Evolutionary conservation across 2,329 filamentous ascomycete species (phyloP).

Genomic region (Aspergillus ibericus): DNA sequence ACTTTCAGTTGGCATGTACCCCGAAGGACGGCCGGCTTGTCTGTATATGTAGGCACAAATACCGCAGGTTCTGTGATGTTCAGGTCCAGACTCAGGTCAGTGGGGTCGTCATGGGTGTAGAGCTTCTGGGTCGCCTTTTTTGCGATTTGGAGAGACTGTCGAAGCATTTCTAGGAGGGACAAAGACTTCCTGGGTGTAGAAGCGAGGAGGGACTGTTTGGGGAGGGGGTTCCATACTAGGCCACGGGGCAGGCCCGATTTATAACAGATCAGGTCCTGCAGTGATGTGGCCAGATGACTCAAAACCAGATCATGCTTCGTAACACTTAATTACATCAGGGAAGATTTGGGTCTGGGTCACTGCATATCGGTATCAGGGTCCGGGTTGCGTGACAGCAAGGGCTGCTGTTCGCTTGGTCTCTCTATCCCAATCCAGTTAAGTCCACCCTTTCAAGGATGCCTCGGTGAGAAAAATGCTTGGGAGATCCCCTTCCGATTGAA

Average conservation of each 20-base stretch:
- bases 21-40: conserved; percentile 17
- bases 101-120: not conserved
- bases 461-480: not conserved
- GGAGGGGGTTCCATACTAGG: not conserved
- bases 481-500: not conserved
- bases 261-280: not conserved
- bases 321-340: conserved; percentile 7
- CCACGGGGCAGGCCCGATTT: not conserved
- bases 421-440: not conserved
- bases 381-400: conserved; percentile 9
- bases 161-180: conserved; percentile 3
- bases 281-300: conserved; percentile 4
- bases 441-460: not conserved
- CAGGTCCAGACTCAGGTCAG: conserved; percentile 7
- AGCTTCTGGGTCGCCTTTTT: not conserved
- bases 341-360: not conserved
- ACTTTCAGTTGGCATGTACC: conserved; percentile 13
- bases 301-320: not conserved
- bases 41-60: conserved; percentile 13
- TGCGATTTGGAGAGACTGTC: not conserved
- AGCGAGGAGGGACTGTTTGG: not conserved
- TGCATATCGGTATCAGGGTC: conserved; percentile 1
- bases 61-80: conserved; percentile 15
- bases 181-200: not conserved
- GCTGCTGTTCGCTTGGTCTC: conserved; percentile 3